phyloP scores from a whole-genome alignment of 1,139 yeast genomes.

The Suhomyces yuchorum region DNA sequence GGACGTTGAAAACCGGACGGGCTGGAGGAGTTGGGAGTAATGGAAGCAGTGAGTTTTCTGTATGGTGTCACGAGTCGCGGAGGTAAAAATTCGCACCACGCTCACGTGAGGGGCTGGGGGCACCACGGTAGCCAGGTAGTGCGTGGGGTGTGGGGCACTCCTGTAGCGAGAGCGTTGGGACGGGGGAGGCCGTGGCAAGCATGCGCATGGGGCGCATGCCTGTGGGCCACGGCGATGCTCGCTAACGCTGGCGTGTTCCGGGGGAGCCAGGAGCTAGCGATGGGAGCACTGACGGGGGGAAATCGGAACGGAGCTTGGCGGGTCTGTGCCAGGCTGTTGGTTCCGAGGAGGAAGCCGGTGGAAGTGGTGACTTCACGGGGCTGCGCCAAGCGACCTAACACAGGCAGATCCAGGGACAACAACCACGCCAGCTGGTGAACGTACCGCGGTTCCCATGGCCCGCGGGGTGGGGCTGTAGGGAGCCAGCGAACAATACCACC shows the following conservation, averaged over 20 bases:
- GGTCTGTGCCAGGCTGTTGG: no score
- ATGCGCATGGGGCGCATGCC: no score
- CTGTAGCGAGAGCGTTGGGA: not conserved
- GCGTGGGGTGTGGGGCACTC: not conserved
- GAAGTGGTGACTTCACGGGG: not conserved
- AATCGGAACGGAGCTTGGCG: no score
- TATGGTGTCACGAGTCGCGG: slow-evolving; percentile 6
- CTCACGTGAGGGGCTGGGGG: not conserved
- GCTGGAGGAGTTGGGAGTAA: not conserved
- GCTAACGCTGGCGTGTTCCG: no score
- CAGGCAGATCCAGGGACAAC: not conserved
- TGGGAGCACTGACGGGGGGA: no score
- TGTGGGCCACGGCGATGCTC: no score
- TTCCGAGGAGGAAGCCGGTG: no score
- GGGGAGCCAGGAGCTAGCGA: not conserved
- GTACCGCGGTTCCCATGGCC: not conserved
- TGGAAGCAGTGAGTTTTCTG: slow-evolving; percentile 1
- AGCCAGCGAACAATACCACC: not conserved
- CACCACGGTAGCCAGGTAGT: not conserved
- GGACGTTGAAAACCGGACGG: not conserved
- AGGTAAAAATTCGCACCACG: slow-evolving; percentile 1
- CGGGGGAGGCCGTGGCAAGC: not conserved
- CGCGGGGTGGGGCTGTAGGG: not conserved
- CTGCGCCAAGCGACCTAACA: not conserved
- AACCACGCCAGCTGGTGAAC: not conserved